A percentile compares a stretch with the other conserved stretches of the same genome.
Conservation (phyloP, 1,139 yeast species). For the Schizosaccharomyces versatilis region DNA sequence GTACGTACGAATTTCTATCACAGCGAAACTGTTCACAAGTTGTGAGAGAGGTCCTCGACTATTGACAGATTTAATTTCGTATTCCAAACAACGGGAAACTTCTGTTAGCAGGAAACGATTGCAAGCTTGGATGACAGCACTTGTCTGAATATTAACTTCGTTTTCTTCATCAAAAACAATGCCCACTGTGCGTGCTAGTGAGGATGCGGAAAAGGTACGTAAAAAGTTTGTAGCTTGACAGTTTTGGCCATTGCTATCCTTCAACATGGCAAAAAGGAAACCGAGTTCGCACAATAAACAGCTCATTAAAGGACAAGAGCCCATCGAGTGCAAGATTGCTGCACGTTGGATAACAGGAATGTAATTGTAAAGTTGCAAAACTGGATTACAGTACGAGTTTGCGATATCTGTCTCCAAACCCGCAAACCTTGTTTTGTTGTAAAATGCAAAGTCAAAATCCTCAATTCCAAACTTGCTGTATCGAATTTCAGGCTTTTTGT, state of each 20-base stretch:
- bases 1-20: background rate
- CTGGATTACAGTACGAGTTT: slow-evolving; percentile 58
- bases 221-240: slow-evolving; percentile 49
- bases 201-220: slow-evolving; percentile 23
- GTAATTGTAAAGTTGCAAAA: slow-evolving; percentile 64
- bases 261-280: slow-evolving; percentile 74
- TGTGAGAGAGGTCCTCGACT: background rate
- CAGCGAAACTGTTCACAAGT: background rate
- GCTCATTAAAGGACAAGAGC: slow-evolving; percentile 29
- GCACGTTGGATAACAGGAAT: slow-evolving; percentile 50
- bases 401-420: slow-evolving; percentile 78
- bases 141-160: background rate
- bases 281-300: slow-evolving; percentile 57
- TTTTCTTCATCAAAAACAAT: slow-evolving; percentile 16
- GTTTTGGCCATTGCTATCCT: slow-evolving; percentile 53
- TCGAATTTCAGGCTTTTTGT: slow-evolving; percentile 49
- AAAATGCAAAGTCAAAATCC: slow-evolving; percentile 76
- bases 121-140: background rate
- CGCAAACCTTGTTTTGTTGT: slow-evolving; percentile 52
- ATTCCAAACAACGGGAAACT: background rate
- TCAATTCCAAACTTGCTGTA: slow-evolving; percentile 83
- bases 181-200: slow-evolving; percentile 24
- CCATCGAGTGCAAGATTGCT: slow-evolving; percentile 32
- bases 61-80: background rate
- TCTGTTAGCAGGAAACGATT: background rate